These are phyloP conservation scores for Populus simonii DNA, from an alignment of 345 rosid species.

Conservation along the genomic window DNA sequence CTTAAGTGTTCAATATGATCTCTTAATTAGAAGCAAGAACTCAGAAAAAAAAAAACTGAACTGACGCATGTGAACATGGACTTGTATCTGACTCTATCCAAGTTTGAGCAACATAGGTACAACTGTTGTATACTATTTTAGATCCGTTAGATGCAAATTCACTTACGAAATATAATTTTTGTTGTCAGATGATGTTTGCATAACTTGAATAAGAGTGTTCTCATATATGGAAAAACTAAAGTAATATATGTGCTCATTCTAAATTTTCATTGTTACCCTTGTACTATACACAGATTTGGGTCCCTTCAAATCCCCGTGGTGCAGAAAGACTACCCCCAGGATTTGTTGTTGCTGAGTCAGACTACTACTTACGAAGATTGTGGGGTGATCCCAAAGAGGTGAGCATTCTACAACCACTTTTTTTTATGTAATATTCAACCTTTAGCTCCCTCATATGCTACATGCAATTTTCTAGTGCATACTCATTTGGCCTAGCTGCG, in stretches of 20 bases:
- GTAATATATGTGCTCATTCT: background rate
- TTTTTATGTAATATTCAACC: background rate
- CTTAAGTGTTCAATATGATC: background rate
- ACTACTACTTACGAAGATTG: constrained; percentile 70
- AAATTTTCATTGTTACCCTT: background rate
- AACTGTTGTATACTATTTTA: background rate
- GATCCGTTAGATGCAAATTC: background rate
- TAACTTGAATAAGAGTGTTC: constrained; percentile 5
- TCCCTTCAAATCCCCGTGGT: constrained; percentile 91
- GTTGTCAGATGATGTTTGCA: constrained; percentile 6
- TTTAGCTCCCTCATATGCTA: background rate
- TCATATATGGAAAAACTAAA: background rate
- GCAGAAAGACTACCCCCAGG: constrained; percentile 88
- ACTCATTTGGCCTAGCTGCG: background rate
- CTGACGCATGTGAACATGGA: background rate
- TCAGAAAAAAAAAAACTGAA: background rate
- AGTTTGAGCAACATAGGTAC: background rate
- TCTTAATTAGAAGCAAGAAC: background rate
- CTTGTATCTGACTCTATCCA: background rate
- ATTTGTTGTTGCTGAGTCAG: constrained; percentile 81
- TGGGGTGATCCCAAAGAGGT: constrained; percentile 98
- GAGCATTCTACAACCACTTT: constrained; percentile 8
- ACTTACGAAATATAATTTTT: background rate
- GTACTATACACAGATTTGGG: constrained; percentile 72
- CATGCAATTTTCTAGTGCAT: background rate